phyloP scores from a whole-genome alignment of 805 yeast genomes.

The Sugiyamaella boreocaroliniensis region DNA sequence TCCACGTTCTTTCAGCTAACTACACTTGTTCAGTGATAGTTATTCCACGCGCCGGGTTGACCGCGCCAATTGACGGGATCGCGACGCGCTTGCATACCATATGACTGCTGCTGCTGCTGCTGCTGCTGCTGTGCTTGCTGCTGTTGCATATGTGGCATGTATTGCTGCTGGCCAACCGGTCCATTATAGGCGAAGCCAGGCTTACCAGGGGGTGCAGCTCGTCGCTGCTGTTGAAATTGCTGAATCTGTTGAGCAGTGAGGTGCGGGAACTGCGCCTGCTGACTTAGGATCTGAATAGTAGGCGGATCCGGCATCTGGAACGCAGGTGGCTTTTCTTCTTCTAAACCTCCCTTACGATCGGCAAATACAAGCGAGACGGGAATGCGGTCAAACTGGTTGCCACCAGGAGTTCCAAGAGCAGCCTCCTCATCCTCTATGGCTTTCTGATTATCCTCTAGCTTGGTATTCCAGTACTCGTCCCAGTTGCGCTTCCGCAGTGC shows the following conservation, averaged over 20 bases:
- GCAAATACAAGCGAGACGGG: slow-evolving; percentile 1
- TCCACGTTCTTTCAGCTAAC: not conserved
- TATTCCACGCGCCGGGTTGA: slow-evolving; percentile 22
- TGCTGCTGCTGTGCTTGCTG: slow-evolving; percentile 16
- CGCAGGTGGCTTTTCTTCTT: slow-evolving; percentile 10
- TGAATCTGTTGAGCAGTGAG: not conserved
- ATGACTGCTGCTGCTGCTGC: slow-evolving; percentile 5
- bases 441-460: slow-evolving; percentile 7
- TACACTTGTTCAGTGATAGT: slow-evolving; percentile 8
- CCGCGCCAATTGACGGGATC: slow-evolving; percentile 16
- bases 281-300: not conserved
- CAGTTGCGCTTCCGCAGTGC: slow-evolving; percentile 26
- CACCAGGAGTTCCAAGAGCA: slow-evolving; percentile 27
- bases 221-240: slow-evolving; percentile 1
- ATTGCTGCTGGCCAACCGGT: slow-evolving; percentile 1
- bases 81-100: not conserved
- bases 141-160: slow-evolving; percentile 2
- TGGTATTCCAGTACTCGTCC: slow-evolving; percentile 29
- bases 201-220: slow-evolving; percentile 1
- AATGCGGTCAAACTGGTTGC: slow-evolving; percentile 2
- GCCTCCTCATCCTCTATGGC: slow-evolving; percentile 36
- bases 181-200: not conserved
- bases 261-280: not conserved
- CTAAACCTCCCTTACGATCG: slow-evolving; percentile 14
- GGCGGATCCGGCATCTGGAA: slow-evolving; percentile 20